Evolutionary conservation across 148 eudicot genomes (phyloP), one percentile per base, ranked within the genome.

Genomic region (Cornus suecica): DNA sequence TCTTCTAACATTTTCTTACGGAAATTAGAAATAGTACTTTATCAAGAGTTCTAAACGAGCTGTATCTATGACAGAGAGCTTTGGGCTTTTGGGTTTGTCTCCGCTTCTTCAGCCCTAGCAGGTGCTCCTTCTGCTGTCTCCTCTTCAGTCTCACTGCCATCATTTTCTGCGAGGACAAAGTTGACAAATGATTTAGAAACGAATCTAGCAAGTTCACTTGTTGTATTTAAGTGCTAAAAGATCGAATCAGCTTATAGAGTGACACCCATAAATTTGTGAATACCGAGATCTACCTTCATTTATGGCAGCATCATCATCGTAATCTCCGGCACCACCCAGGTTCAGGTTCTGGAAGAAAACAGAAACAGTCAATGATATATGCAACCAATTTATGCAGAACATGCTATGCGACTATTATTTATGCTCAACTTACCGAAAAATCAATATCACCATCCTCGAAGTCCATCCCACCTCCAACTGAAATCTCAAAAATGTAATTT

Each of bases 381-480:
- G 18, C 67, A 25, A 26, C 60, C 22, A 80, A 62, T 31, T 64
- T 3, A 27, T 15, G 8, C 10, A 69, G 61, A 56, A 1, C 32
- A 51, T 10, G 31, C 16, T 23, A 34, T 23, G 42, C 4, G 68
- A 70, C 2, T 0, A 25, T 48, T 11, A 27, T 1, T n/a, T n/a
- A n/a, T n/a, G n/a, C n/a, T 9, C 2, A n/a, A 76, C 94, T 78
- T 69, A 92, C 94, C 80, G 97, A 92, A 51, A 92, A 86, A 69
- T 90, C 92, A 71, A 90, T 66, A 83, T 85, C 94, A 8, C 83
- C 92, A 45, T 85, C 92, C 4, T 80, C 92, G 34, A 83, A 80
- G 58, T 83, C 88, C 79, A 68, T 68, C 76, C 78, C 79, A 16
- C 74, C 52, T 63, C 73, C 94, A 77, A 72, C 87, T 69, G 78